Conservation (phyloP, 2,329 filamentous ascomycete species). For the Chaetothyriales sp. region DNA sequence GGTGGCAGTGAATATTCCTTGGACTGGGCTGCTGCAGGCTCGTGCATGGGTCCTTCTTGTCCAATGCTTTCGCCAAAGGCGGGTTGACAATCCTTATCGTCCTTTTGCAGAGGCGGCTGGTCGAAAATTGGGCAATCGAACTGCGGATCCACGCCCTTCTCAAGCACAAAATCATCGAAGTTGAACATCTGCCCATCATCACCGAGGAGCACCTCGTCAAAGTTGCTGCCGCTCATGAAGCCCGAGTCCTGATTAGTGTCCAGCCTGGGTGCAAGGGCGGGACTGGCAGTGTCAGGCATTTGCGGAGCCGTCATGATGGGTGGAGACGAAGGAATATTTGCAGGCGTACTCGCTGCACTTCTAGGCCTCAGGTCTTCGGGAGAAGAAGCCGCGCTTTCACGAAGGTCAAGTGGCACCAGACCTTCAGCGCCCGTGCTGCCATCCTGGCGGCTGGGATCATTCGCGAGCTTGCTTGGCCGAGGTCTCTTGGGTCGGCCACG, state of each 20-base stretch:
- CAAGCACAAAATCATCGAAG: conserved; percentile 14
- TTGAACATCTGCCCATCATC: conserved; percentile 10
- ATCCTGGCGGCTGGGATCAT: conserved; percentile 43
- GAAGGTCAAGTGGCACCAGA: conserved; percentile 22
- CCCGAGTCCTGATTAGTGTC: conserved; percentile 52
- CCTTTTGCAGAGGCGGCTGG: neutral
- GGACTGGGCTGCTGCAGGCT: conserved; percentile 1
- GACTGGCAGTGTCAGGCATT: conserved; percentile 51
- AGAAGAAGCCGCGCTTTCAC: conserved; percentile 34
- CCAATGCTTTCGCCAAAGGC: conserved; percentile 14
- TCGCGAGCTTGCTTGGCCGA: conserved; percentile 38
- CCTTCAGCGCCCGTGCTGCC: conserved; percentile 27
- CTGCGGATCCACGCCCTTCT: conserved; percentile 6
- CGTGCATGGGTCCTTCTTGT: neutral
- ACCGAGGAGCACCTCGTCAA: conserved; percentile 30
- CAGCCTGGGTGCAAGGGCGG: conserved; percentile 45
- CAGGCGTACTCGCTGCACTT: conserved; percentile 49
- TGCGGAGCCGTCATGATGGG: conserved; percentile 52
- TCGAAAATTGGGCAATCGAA: neutral
- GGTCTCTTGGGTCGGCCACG: conserved; percentile 10
- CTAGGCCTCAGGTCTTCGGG: conserved; percentile 36
- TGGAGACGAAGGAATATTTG: conserved; percentile 77
- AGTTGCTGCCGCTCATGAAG: conserved; percentile 60
- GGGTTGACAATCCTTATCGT: conserved; percentile 3
- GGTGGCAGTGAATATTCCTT: conserved; percentile 10